A percentile compares a stretch with the other conserved stretches of the same genome.
Conservation (phyloP, 106 monocot genomes). For the Dioscorea alata region DNA sequence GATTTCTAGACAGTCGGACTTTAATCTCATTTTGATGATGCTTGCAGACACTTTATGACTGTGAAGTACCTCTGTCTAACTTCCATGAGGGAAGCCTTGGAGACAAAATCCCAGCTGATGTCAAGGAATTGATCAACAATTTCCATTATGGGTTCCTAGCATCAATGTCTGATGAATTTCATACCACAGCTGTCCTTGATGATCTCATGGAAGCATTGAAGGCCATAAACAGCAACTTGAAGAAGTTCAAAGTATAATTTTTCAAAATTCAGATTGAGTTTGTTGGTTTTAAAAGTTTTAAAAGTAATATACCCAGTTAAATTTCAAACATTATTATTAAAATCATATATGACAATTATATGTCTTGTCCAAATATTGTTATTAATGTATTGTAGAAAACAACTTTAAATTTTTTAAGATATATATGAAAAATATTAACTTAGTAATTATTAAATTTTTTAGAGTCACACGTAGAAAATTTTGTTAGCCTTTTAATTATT, state of each 20-base stretch:
- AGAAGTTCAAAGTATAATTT: constrained; percentile 92
- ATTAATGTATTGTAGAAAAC: too few relatives aligned
- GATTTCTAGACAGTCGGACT: not conserved
- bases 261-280: too few relatives aligned
- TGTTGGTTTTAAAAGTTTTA: too few relatives aligned
- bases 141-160: constrained; percentile 44
- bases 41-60: constrained; percentile 71
- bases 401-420: too few relatives aligned
- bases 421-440: too few relatives aligned
- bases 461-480: too few relatives aligned
- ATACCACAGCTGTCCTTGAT: constrained; percentile 72
- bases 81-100: constrained; percentile 38
- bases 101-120: constrained; percentile 36
- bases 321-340: too few relatives aligned
- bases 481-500: too few relatives aligned
- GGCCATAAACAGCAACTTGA: constrained; percentile 64
- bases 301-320: too few relatives aligned
- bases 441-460: too few relatives aligned
- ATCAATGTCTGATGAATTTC: constrained; percentile 91
- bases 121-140: constrained; percentile 45
- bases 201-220: constrained; percentile 69
- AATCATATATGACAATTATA: too few relatives aligned
- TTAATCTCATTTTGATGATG: not conserved
- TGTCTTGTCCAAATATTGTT: too few relatives aligned
- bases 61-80: constrained; percentile 54